Evolutionary conservation across 1,284 basidiomycete genomes (phyloP), one percentile per base, ranked within the genome.

Genomic region (Cutaneotrichosporon sp.): DNA sequence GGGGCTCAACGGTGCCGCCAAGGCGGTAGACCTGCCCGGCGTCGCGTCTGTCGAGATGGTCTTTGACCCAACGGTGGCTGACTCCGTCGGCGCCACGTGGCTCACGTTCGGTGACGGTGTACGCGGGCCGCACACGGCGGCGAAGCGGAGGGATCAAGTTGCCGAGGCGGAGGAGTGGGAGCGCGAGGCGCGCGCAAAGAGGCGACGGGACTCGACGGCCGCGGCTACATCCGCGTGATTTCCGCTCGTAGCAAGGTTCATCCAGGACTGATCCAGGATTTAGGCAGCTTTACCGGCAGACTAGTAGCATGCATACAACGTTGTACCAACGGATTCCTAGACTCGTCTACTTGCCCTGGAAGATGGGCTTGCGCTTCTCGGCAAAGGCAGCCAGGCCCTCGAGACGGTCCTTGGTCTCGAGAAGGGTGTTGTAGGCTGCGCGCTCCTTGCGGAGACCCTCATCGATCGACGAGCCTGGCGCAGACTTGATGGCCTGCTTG

Each of bases 301-400:
- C 23, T 35, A 51, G 36, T n/a, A n/a, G 4, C 51, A 54, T 62
- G 52, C 64, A 68, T 63, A 58, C 50, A 55, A 62, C 64, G 65
- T 55, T 63, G 58, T 62, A 65, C 48, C 53, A 26, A 30, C 26
- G 26, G 26, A 30, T 34, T 17, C 40, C 36, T 20, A 23, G 8
- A 21, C n/a, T 39, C 20, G 5, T 56, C 56, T 64, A 62, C 47
- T 43, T 84, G 30, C 92, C 91, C 64, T 80, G 83, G 76, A 94
- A 96, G 21, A 84, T 75, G 1, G 92, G 90, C 30, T 77, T 76
- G 44, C 92, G 80, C 76, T 96, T 97, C 76, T 91, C 88, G 59
- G 82, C 85, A 77, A 97, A 97, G 3, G 92, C 92, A 54, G 83
- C 77, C 30, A 97, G 77, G 12, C 91, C 93, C 74, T 97, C 92